These are phyloP conservation scores for Dictyostelium purpureum DNA, from an alignment of 78 protist species.

Conservation along the genomic window DNA sequence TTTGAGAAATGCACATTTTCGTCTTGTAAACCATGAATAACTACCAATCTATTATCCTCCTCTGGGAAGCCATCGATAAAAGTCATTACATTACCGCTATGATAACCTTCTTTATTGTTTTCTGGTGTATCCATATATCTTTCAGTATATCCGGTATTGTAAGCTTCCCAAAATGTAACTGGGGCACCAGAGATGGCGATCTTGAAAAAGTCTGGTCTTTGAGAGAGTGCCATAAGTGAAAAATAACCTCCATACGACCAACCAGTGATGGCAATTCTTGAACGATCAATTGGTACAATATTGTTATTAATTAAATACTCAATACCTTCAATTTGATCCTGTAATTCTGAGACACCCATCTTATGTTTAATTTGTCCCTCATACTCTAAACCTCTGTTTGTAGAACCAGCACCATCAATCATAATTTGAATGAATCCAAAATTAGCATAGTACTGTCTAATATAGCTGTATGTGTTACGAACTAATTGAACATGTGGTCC, in stretches of 20 bases:
- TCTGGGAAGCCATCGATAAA: conserved; percentile 55
- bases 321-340: conserved; percentile 84
- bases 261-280: conserved; percentile 88
- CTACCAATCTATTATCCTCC: conserved; percentile 64
- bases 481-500: conserved; percentile 85
- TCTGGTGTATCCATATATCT: conserved; percentile 91
- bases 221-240: conserved; percentile 85
- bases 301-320: not conserved
- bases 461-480: not conserved
- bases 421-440: conserved; percentile 79
- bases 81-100: conserved; percentile 22
- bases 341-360: conserved; percentile 89
- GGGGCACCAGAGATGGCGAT: conserved; percentile 95
- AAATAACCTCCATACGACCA: conserved; percentile 96
- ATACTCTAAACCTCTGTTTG: conserved; percentile 74
- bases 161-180: conserved; percentile 93
- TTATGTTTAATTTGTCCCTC: not conserved
- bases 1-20: conserved; percentile 96
- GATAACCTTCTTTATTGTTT: conserved; percentile 78
- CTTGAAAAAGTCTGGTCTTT: conserved; percentile 88
- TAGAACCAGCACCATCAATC: conserved; percentile 85
- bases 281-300: conserved; percentile 57
- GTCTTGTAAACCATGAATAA: conserved; percentile 92
- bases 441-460: conserved; percentile 18
- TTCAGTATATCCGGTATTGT: conserved; percentile 96